Percentiles rank a stretch among this genome's conserved stretches.
Conservation (phyloP, 2,329 filamentous ascomycete species). For the Mycosphaerelloides madeirae region DNA sequence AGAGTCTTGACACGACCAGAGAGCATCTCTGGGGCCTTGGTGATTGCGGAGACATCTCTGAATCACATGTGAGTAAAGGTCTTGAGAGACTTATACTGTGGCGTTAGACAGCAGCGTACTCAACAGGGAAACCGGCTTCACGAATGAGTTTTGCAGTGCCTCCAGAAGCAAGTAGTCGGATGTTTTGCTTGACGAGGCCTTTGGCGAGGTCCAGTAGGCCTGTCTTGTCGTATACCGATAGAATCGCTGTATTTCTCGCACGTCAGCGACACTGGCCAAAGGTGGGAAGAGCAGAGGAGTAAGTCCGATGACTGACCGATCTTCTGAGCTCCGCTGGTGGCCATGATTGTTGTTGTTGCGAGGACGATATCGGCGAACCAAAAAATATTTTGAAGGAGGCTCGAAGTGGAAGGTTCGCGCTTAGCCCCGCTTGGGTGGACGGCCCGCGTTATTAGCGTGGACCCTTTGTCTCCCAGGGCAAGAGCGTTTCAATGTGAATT, state of each 20-base stretch:
- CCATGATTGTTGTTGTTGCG: too few species aligned
- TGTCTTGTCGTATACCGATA: constrained; percentile 99
- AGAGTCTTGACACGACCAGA: constrained; percentile 90
- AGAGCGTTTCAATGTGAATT: too few species aligned
- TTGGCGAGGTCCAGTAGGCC: constrained; percentile 89
- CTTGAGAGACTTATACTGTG: neutral
- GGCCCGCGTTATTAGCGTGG: neutral
- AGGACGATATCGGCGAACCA: too few species aligned
- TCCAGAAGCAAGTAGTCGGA: constrained; percentile 88
- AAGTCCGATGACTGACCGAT: neutral
- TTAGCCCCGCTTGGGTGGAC: too few species aligned
- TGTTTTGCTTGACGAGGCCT: constrained; percentile 81
- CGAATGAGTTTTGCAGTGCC: constrained; percentile 95
- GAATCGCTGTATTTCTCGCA: constrained; percentile 58
- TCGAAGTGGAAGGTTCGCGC: neutral
- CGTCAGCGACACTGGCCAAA: too few species aligned
- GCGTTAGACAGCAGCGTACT: constrained; percentile 59
- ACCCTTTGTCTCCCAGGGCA: too few species aligned
- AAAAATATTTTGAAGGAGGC: too few species aligned
- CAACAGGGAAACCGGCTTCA: constrained; percentile 90
- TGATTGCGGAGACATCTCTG: constrained; percentile 96
- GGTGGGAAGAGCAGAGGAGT: neutral
- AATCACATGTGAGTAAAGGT: neutral
- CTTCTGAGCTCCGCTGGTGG: too few species aligned
- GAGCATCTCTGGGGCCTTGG: constrained; percentile 91